Percentiles rank a stretch among this genome's conserved stretches.
Conservation (phyloP, 2,329 filamentous ascomycete genomes). For the Beauveria rudraprayagi region DNA sequence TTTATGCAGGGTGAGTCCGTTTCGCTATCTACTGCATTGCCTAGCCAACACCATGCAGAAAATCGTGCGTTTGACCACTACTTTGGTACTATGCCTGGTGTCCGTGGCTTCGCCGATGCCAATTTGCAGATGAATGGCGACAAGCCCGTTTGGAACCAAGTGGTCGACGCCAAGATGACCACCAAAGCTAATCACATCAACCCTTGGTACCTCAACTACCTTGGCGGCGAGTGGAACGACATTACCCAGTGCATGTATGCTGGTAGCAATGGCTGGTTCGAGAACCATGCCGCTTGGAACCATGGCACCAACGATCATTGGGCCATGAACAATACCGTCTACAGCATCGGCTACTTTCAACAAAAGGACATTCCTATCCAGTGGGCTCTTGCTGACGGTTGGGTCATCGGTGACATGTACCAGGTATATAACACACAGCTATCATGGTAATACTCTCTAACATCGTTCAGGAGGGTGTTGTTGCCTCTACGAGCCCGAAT, state of each 20-base stretch:
- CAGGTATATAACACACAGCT: constrained; percentile 16
- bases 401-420: constrained; percentile 50
- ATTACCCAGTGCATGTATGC: constrained; percentile 47
- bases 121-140: constrained; percentile 44
- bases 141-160: constrained; percentile 38
- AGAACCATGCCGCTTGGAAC: constrained; percentile 45
- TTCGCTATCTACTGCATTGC: background rate
- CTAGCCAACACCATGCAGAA: constrained; percentile 15
- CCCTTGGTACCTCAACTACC: constrained; percentile 48
- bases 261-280: constrained; percentile 42
- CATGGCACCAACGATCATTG: constrained; percentile 43
- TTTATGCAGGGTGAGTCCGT: constrained; percentile 42
- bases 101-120: constrained; percentile 47
- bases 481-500: constrained; percentile 46
- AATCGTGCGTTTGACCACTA: constrained; percentile 37
- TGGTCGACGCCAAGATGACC: constrained; percentile 30
- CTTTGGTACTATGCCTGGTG: constrained; percentile 47
- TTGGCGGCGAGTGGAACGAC: constrained; percentile 39
- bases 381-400: constrained; percentile 45
- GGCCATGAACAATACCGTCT: constrained; percentile 45
- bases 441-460: constrained; percentile 31
- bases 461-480: constrained; percentile 35
- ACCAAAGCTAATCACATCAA: constrained; percentile 34
- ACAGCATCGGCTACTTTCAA: constrained; percentile 43
- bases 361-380: constrained; percentile 46